phyloP scores from a whole-genome alignment of 2,329 filamentous ascomycete species.

The Cladosporium sp. region DNA sequence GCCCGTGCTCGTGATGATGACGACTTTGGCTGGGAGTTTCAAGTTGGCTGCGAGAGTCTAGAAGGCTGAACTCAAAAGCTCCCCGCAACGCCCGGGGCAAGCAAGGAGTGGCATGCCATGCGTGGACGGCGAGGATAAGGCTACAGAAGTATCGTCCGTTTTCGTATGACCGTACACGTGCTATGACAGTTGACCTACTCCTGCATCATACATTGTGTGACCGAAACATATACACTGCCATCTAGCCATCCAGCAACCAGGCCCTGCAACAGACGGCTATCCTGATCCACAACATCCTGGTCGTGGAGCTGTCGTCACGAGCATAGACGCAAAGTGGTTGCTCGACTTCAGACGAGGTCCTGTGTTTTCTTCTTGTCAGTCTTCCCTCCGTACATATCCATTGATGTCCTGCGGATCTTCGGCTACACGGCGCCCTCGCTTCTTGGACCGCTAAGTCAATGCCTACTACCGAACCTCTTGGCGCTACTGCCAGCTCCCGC shows the following conservation, averaged over 20 bases:
- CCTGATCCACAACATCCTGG: background rate
- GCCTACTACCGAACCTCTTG: slow-evolving; percentile 17
- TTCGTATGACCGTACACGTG: too few species aligned
- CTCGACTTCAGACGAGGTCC: background rate
- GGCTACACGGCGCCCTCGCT: background rate
- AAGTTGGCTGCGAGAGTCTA: background rate
- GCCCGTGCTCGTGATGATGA: background rate
- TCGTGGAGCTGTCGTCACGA: background rate
- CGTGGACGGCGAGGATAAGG: too few species aligned
- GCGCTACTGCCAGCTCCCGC: slow-evolving; percentile 6
- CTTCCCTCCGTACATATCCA: background rate
- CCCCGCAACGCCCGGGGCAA: background rate
- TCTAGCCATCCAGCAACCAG: too few species aligned
- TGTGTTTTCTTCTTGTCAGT: background rate
- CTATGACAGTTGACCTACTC: too few species aligned
- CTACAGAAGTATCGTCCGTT: too few species aligned
- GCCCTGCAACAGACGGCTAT: too few species aligned
- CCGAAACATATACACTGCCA: too few species aligned
- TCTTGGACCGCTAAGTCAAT: slow-evolving; percentile 13
- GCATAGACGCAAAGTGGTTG: background rate
- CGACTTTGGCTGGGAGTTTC: background rate
- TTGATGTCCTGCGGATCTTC: slow-evolving; percentile 3
- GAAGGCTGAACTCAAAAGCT: slow-evolving; percentile 1
- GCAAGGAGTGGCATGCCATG: background rate
- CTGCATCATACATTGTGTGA: background rate